Evolutionary conservation across 1,284 basidiomycete genomes (phyloP).

Genomic region (Cryptococcus depauperatus): DNA sequence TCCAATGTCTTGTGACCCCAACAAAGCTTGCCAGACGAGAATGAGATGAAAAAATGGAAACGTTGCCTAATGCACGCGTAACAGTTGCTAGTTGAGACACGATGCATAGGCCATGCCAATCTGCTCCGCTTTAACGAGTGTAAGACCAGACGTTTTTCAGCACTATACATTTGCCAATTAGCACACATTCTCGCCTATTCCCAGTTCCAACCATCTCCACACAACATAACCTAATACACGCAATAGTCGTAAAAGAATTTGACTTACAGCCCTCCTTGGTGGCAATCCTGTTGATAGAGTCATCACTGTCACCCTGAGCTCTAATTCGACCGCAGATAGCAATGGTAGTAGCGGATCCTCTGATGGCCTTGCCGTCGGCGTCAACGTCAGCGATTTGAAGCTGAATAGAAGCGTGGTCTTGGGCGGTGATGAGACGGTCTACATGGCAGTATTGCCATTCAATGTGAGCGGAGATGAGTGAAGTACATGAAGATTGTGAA

Average conservation of each 20-base stretch:
- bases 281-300: constrained; percentile 92
- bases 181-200: constrained; percentile 1
- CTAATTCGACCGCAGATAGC: constrained; percentile 91
- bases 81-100: constrained; percentile 7
- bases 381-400: constrained; percentile 93
- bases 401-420: constrained; percentile 98
- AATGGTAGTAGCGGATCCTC: constrained; percentile 75
- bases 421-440: constrained; percentile 55
- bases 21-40: background rate
- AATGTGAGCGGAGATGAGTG: background rate
- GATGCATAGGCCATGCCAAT: constrained; percentile 13
- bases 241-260: background rate
- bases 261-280: constrained; percentile 92
- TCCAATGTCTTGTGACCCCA: no score
- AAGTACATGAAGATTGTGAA: no score
- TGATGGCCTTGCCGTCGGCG: constrained; percentile 77
- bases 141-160: constrained; percentile 46
- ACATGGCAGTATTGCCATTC: constrained; percentile 2
- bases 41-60: background rate
- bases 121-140: constrained; percentile 32
- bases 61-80: background rate
- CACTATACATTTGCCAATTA: constrained; percentile 25
- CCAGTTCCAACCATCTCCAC: background rate
- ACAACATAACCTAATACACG: background rate
- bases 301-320: constrained; percentile 91